Base-by-base conservation (phyloP, 108 stramenopile genomes). In the Nitzschia sp. region DNA sequence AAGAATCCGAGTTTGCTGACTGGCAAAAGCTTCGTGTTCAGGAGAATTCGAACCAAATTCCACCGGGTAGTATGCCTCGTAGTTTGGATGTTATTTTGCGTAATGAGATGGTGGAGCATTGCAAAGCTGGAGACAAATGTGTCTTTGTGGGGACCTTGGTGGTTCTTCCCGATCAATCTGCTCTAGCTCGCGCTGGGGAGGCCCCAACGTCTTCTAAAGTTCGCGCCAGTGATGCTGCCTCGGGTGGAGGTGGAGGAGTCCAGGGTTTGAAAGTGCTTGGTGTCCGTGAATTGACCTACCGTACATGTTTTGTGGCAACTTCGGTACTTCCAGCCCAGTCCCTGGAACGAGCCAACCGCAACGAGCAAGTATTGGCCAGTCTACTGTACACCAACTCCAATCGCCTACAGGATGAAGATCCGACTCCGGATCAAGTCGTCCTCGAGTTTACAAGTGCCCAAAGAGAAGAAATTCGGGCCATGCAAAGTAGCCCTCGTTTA, bases 11-110 rank as follows among this genome's bases (percentile, higher is more conserved):
- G 38, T 98, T 98, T 67, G 91, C 92, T 7, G 99, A 99, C 70
- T 98, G 97, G 97, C 99, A 99, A 74, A 84, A 95, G 59, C 65
- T 99, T 37, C 86, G 97, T 8, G 95, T 99, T 29, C 99, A 99
- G 78, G 99, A 99, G 76, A 93, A 93, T 65, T 83, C 97, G 15
- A 89, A 96, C 62, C 96, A 98, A 60, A 97, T 99, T 39, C 99
- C 99, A 8, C 90, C 99, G 8, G 99, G 99, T 17, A 84, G 82
- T 53, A 96, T 99, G 96, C 99, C 99, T 7, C 81, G 99, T 10
- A 81, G 84, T 14, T 78, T 98, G 63, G 97, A 98, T 68, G 87
- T 98, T 19, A 88, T 98, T 39, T 76, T 98, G 19, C 68, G 98
- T 39, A 88, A 95, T 67, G 98, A 97, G 72, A 94, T 97, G 80